Conservation (phyloP, 2,329 filamentous ascomycete genomes). For the Colletotrichum musicola region DNA sequence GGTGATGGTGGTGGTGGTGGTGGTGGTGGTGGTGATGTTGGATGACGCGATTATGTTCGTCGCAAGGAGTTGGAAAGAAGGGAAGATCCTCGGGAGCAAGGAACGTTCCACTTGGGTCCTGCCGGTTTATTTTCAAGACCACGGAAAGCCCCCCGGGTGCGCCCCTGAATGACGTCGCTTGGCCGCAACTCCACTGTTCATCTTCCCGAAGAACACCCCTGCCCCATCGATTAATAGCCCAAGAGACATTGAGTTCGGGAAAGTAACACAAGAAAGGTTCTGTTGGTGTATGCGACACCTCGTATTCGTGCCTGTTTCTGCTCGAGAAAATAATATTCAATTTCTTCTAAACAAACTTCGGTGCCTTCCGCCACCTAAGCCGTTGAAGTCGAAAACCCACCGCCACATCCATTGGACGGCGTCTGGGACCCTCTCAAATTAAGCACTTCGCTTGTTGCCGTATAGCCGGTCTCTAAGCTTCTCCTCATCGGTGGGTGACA, state of each 20-base stretch:
- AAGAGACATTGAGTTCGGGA: too few relatives aligned
- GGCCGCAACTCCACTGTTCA: not conserved
- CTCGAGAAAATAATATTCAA: too few relatives aligned
- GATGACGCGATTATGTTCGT: not conserved
- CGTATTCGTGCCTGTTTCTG: too few relatives aligned
- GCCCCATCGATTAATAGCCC: too few relatives aligned
- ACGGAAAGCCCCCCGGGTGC: too few relatives aligned
- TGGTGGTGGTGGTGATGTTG: not conserved
- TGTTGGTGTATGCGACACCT: too few relatives aligned
- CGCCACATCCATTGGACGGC: not conserved
- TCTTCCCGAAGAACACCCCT: too few relatives aligned
- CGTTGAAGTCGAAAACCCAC: not conserved
- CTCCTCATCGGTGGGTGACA: not conserved
- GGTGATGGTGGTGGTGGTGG: not conserved
- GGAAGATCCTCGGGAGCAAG: constrained; percentile 12
- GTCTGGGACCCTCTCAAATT: constrained; percentile 2
- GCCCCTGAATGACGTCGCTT: constrained; percentile 32
- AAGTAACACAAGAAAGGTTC: too few relatives aligned
- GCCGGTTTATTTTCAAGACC: not conserved
- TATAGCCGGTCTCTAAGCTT: constrained; percentile 24
- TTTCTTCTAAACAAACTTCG: too few relatives aligned
- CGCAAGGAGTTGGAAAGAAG: constrained; percentile 2
- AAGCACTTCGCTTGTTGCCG: constrained; percentile 36
- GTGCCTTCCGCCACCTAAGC: too few relatives aligned
- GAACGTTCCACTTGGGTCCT: not conserved